Percentiles rank a stretch among this genome's conserved stretches.
Conservation (phyloP, 2,329 filamentous ascomycete genomes). For the Paraphoma sp. region DNA sequence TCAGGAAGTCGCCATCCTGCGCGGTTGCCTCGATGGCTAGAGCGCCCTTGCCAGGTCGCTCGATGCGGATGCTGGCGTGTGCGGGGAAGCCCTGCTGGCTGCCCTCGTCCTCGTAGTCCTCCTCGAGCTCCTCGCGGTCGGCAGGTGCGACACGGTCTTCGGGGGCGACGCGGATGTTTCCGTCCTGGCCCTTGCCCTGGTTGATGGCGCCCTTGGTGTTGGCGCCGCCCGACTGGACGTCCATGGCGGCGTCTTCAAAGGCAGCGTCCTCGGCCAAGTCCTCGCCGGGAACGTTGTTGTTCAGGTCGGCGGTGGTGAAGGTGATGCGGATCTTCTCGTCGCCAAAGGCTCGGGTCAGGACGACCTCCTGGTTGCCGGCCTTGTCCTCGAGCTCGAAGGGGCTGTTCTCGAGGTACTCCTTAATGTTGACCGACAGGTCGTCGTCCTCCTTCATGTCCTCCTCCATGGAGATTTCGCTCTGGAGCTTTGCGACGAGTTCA, state of each 20-base stretch:
- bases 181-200: slow-evolving; percentile 57
- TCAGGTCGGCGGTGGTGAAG: slow-evolving; percentile 85
- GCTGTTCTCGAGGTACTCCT: slow-evolving; percentile 87
- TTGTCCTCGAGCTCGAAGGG: slow-evolving; percentile 82
- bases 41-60: slow-evolving; percentile 85
- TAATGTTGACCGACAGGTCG: slow-evolving; percentile 76
- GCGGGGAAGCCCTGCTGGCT: slow-evolving; percentile 72
- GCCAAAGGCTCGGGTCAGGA: slow-evolving; percentile 80
- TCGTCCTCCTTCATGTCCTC: slow-evolving; percentile 77
- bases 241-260: slow-evolving; percentile 45
- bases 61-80: slow-evolving; percentile 83
- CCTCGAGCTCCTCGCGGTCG: slow-evolving; percentile 63
- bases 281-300: slow-evolving; percentile 51
- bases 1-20: slow-evolving; percentile 83
- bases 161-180: slow-evolving; percentile 62
- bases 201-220: slow-evolving; percentile 64
- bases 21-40: slow-evolving; percentile 86
- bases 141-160: slow-evolving; percentile 64
- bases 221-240: slow-evolving; percentile 62
- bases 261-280: slow-evolving; percentile 63
- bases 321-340: slow-evolving; percentile 89
- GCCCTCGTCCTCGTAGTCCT: slow-evolving; percentile 62
- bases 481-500: slow-evolving; percentile 85
- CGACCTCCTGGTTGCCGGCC: slow-evolving; percentile 85
- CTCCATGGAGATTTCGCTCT: slow-evolving; percentile 67